Evolutionary conservation across 1,284 basidiomycete genomes (phyloP), one percentile per base, ranked within the genome.

Genomic region (Sphaerobolus stellatus): DNA sequence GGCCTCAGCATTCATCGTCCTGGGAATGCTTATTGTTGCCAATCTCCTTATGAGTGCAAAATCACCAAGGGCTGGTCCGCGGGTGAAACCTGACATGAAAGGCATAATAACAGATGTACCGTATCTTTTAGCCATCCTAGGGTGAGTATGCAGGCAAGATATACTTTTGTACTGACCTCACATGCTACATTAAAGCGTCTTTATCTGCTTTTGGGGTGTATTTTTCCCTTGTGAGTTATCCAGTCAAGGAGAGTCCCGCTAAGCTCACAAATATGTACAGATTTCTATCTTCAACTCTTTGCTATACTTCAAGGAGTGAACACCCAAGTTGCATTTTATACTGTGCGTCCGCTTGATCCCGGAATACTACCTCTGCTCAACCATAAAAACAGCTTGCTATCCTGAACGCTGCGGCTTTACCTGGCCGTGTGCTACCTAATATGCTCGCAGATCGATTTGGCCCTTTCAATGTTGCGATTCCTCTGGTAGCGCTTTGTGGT

Each of bases 381-480:
- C 41, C 30, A 6, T 29, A 16, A 2, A 33, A 3, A 28, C 33
- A 48, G 77, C 57, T 78, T 24, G 69, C 74, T 14, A 71, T 81
- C 11, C 52, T 81, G 40, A 79, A 77, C 58, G 73, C 58, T 1
- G 67, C 71, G 2, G 75, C 71, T 57, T 66, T 66, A 29, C 55
- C 71, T 24, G 76, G 73, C 7, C 72, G 77, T 28, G 58, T 75
- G 9, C 9, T 69, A 6, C 68, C 74, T 1, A 73, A 69, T 45
- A 33, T 70, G 1, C 54, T 79, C 22, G 67, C 71, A 6, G 59
- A 62, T 36, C 68, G 64, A 25, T 48, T 72, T 28, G 77, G 79
- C 2, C 67, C 73, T 3, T 67, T 77, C 55, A 75, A 79, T 55
- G 58, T 76, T 14, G 62, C 75, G 9, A 68, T 78, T 22, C 57